Percentiles rank a stretch among this genome's conserved stretches.
These are phyloP conservation scores for Apocynum venetum DNA, from an alignment of 257 asterid genomes.

Conservation along the genomic window DNA sequence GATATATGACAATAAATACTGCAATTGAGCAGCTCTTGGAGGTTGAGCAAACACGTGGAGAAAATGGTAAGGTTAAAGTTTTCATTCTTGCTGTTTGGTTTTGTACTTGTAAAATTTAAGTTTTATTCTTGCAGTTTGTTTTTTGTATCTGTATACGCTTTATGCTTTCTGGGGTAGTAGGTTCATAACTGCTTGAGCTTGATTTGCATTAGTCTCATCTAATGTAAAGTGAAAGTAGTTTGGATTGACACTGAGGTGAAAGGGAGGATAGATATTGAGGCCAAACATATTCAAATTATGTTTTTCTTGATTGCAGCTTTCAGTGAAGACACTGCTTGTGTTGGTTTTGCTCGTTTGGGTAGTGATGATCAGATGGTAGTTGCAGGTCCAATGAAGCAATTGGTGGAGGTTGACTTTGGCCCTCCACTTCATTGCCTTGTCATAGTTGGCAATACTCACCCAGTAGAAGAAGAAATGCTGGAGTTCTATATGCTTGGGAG, in stretches of 20 bases:
- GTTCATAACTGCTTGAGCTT: not conserved
- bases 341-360: constrained; percentile 87
- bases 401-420: constrained; percentile 61
- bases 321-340: constrained; percentile 62
- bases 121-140: not conserved
- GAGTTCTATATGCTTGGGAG: constrained; percentile 45
- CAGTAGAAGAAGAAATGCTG: constrained; percentile 86
- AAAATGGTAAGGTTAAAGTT: constrained; percentile 41
- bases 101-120: not conserved
- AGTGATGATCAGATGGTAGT: constrained; percentile 77
- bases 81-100: not conserved
- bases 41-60: constrained; percentile 55
- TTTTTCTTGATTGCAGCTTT: constrained; percentile 46
- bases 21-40: constrained; percentile 92
- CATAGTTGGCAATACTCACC: constrained; percentile 82
- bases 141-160: not conserved
- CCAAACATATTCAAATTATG: not conserved
- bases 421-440: constrained; percentile 85
- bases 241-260: not conserved
- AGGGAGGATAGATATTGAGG: not conserved
- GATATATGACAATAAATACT: constrained; percentile 76
- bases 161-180: not conserved
- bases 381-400: constrained; percentile 73
- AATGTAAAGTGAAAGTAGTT: not conserved
- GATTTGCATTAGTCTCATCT: not conserved